phyloP scores from a whole-genome alignment of 169 alveolate genomes.

The Eimeria sp. region DNA sequence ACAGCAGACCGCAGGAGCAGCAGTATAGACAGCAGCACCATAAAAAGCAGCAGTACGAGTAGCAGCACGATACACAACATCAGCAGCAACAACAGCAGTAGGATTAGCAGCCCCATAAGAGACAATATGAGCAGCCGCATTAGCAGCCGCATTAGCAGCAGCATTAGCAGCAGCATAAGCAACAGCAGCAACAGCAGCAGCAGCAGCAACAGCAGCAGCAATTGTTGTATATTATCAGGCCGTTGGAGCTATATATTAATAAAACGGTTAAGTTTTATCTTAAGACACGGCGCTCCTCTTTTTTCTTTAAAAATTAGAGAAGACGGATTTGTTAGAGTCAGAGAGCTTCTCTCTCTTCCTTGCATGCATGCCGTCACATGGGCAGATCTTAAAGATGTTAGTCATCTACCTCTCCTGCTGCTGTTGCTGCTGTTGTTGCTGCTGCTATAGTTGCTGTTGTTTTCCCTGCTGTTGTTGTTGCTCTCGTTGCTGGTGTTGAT shows the following conservation, averaged over 20 bases:
- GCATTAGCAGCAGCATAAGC: background rate
- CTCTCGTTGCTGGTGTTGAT: background rate
- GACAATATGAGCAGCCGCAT: background rate
- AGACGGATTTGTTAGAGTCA: slow-evolving; percentile 77
- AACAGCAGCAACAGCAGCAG: slow-evolving; percentile 42
- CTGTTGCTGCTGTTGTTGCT: slow-evolving; percentile 41
- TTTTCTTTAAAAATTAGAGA: slow-evolving; percentile 69
- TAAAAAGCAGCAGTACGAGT: too few species aligned
- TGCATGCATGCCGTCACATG: slow-evolving; percentile 78
- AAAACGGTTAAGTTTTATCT: slow-evolving; percentile 67
- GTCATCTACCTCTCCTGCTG: background rate
- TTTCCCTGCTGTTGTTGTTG: background rate
- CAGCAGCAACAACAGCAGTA: too few species aligned
- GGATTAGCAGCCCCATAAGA: too few species aligned
- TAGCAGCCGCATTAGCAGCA: background rate
- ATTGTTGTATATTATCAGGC: slow-evolving; percentile 6
- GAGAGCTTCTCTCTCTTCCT: slow-evolving; percentile 54
- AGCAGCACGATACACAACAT: too few species aligned
- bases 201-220: background rate
- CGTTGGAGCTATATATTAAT: slow-evolving; percentile 49
- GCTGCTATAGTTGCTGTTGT: slow-evolving; percentile 1
- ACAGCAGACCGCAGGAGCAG: too few species aligned
- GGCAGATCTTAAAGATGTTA: background rate
- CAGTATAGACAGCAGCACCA: too few species aligned
- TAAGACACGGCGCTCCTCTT: slow-evolving; percentile 80